phyloP scores from a whole-genome alignment of 225 moss, liverwort and hornwort genomes.

The Straminergon stramineum region DNA sequence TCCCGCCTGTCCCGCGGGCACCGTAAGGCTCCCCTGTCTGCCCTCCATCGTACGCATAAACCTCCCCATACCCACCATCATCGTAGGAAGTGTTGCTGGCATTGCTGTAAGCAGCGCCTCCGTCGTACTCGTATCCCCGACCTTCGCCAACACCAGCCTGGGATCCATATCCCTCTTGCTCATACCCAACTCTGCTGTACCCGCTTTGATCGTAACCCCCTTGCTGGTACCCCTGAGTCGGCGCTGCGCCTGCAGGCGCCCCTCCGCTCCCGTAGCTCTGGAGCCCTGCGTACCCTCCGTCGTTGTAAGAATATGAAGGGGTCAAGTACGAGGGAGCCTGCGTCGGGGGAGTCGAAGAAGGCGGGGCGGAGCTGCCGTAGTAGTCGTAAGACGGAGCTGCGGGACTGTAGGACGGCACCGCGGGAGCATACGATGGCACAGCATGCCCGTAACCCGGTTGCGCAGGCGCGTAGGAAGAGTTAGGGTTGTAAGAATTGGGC shows the following conservation, averaged over 20 bases:
- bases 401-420: conserved; percentile 44
- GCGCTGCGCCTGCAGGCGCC: not conserved
- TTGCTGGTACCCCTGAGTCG: conserved; percentile 6
- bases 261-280: conserved; percentile 37
- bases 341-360: conserved; percentile 35
- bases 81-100: conserved; percentile 16
- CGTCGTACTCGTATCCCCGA: conserved; percentile 32
- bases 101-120: conserved; percentile 12
- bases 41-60: conserved; percentile 85
- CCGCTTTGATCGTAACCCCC: conserved; percentile 6
- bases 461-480: conserved; percentile 31
- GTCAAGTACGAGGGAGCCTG: conserved; percentile 24
- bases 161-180: conserved; percentile 14
- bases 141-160: conserved; percentile 11
- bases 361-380: conserved; percentile 38
- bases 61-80: conserved; percentile 53
- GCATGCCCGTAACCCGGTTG: conserved; percentile 39
- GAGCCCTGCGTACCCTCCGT: conserved; percentile 12
- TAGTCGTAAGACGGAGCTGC: conserved; percentile 58
- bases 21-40: conserved; percentile 61
- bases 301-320: conserved; percentile 13
- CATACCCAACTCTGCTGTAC: conserved; percentile 9
- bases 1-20: conserved; percentile 48
- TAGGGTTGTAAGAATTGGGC: conserved; percentile 20
- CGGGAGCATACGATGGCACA: conserved; percentile 47